Evolutionary conservation across 306 rosid genomes (phyloP).

Genomic region (Rosa chinensis): DNA sequence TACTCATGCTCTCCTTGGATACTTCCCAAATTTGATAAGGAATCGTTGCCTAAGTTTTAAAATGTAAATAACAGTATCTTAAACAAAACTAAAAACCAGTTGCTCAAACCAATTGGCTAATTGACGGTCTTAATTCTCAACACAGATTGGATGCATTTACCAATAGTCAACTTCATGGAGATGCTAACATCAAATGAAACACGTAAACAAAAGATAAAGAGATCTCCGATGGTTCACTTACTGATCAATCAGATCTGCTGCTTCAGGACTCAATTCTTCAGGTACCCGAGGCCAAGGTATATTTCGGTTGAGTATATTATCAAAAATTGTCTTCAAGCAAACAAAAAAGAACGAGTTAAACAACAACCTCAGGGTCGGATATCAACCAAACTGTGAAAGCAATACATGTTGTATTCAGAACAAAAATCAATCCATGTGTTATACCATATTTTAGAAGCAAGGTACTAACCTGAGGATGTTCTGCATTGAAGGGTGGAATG

Average conservation of each 20-base stretch:
- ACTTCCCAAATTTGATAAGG: not conserved
- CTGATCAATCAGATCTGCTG: constrained; percentile 89
- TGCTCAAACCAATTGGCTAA: not conserved
- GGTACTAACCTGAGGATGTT: constrained; percentile 88
- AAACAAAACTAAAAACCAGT: not conserved
- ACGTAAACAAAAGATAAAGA: constrained; percentile 18
- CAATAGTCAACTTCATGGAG: constrained; percentile 8
- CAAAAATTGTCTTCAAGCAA: constrained; percentile 77
- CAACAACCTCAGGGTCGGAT: not conserved
- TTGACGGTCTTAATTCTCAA: not conserved
- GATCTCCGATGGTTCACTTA: constrained; percentile 36
- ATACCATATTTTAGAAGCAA: constrained; percentile 15
- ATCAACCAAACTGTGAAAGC: constrained; percentile 18
- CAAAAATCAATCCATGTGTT: not conserved
- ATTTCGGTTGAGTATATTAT: constrained; percentile 89
- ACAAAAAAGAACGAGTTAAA: not conserved
- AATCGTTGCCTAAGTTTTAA: not conserved
- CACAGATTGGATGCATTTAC: not conserved
- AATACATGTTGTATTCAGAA: not conserved
- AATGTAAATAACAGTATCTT: not conserved
- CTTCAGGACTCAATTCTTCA: constrained; percentile 88
- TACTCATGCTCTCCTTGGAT: not conserved
- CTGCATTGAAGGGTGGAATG: constrained; percentile 97
- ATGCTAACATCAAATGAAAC: not conserved
- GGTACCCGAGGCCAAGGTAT: constrained; percentile 93